phyloP scores from a whole-genome alignment of 257 asterid genomes.

The Ligustrum vulgare region DNA sequence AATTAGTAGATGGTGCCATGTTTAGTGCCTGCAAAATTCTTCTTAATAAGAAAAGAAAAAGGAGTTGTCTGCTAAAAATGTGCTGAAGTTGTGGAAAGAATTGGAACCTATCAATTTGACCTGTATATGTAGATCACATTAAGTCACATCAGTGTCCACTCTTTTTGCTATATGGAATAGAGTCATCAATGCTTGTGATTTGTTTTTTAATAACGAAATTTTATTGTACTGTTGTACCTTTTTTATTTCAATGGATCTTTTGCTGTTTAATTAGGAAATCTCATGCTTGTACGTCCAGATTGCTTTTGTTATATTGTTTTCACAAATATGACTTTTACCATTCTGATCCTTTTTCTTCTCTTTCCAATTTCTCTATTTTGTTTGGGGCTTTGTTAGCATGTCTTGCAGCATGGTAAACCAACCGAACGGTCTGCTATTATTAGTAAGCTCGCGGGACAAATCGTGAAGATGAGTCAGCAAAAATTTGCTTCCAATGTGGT shows the following conservation, averaged over 20 bases:
- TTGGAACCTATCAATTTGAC: background rate
- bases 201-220: too few relatives aligned
- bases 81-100: background rate
- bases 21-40: background rate
- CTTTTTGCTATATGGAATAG: background rate
- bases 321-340: background rate
- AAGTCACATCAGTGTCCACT: background rate
- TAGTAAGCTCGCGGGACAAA: constrained; percentile 71
- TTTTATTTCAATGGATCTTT: background rate
- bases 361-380: constrained; percentile 12
- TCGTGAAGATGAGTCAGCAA: constrained; percentile 90
- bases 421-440: constrained; percentile 67
- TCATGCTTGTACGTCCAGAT: background rate
- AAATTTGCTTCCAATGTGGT: constrained; percentile 90
- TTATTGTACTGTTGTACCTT: background rate
- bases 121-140: background rate
- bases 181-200: background rate
- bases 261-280: background rate
- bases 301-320: background rate
- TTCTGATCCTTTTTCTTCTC: background rate
- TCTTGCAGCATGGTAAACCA: constrained; percentile 75
- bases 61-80: background rate
- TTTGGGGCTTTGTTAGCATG: constrained; percentile 48
- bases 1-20: background rate
- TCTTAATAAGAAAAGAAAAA: background rate